Percentiles rank a stretch among this genome's conserved stretches.
Conservation (phyloP, 83 land plant species). For the Picea abies region DNA sequence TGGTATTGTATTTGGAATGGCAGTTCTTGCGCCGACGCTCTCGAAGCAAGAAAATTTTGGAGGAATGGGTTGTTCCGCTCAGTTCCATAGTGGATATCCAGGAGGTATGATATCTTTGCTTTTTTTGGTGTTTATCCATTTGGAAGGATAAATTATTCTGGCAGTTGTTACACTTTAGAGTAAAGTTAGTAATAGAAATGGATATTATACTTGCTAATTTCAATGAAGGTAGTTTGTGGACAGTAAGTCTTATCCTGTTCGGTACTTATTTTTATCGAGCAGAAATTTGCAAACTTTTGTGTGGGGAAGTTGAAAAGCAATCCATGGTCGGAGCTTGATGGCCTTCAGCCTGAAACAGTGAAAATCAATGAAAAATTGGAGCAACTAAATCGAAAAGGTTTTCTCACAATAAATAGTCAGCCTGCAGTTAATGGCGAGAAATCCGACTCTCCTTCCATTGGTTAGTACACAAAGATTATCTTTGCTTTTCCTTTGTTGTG, state of each 20-base stretch:
- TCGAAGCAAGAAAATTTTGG: constrained; percentile 88
- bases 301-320: constrained; percentile 68
- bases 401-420: constrained; percentile 95
- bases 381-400: constrained; percentile 73
- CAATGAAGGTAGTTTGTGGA: not conserved
- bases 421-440: constrained; percentile 97
- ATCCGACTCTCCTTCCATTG: constrained; percentile 89
- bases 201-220: not conserved
- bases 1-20: not conserved
- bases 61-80: constrained; percentile 91
- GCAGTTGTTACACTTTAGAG: not conserved
- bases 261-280: not conserved
- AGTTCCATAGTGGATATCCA: constrained; percentile 70
- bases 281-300: constrained; percentile 84
- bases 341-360: constrained; percentile 93
- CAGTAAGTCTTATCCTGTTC: not conserved
- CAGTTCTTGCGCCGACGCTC: constrained; percentile 93
- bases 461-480: constrained; percentile 37
- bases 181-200: constrained; percentile 13
- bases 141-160: not conserved
- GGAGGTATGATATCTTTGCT: constrained; percentile 43
- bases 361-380: constrained; percentile 79
- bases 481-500: not conserved
- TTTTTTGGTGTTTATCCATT: not conserved
- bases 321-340: constrained; percentile 97